Percentiles rank a stretch among this genome's conserved stretches.
phyloP scores from a whole-genome alignment of 2,329 filamentous ascomycete genomes.

The Pestalotiopsis sp. region DNA sequence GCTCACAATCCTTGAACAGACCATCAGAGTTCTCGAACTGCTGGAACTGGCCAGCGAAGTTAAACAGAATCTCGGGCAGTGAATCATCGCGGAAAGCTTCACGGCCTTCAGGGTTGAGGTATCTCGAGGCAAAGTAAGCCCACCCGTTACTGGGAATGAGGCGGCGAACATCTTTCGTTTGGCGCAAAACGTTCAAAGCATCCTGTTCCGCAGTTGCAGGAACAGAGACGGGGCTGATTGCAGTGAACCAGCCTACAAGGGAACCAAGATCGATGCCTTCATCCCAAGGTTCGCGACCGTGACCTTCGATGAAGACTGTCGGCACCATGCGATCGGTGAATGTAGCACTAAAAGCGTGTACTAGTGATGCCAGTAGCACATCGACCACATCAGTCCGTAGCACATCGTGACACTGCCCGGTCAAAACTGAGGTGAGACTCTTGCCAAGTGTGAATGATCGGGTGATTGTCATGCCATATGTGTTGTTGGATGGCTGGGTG shows the following conservation, averaged over 20 bases:
- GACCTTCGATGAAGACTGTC: constrained; percentile 17
- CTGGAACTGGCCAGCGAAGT: constrained; percentile 20
- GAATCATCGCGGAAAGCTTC: constrained; percentile 35
- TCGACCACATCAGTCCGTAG: constrained; percentile 15
- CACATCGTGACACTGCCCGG: constrained; percentile 1
- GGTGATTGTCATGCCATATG: constrained; percentile 2
- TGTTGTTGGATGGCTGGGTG: background rate
- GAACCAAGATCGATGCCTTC: constrained; percentile 15
- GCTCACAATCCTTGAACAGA: constrained; percentile 11
- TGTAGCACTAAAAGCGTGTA: constrained; percentile 12
- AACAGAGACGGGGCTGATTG: background rate
- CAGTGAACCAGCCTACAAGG: constrained; percentile 19
- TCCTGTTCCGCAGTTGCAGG: background rate
- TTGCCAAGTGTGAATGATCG: background rate
- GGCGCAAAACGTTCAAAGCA: background rate
- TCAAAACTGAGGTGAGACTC: background rate
- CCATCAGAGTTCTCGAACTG: constrained; percentile 17
- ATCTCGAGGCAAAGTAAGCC: constrained; percentile 39
- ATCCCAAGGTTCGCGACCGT: constrained; percentile 17
- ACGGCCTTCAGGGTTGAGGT: constrained; percentile 30
- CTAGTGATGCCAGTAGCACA: constrained; percentile 14
- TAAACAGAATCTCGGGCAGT: constrained; percentile 38
- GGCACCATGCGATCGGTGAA: constrained; percentile 18
- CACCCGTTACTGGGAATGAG: constrained; percentile 36
- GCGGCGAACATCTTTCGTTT: constrained; percentile 38